Evolutionary conservation across 2,329 filamentous ascomycete species (phyloP).

Genomic region (Hysterium pulicare): DNA sequence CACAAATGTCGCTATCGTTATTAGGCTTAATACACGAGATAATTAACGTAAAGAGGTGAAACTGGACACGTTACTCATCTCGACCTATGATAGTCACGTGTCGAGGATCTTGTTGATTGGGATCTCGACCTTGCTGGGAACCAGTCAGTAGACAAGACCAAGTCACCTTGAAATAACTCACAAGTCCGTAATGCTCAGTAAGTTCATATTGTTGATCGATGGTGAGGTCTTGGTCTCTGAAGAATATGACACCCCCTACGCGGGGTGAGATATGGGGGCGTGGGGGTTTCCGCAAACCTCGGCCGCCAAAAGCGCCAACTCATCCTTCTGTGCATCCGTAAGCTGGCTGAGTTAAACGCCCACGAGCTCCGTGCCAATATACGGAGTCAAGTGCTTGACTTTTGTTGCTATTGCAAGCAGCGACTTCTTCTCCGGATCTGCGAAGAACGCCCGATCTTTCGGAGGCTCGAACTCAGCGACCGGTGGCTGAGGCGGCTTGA

Average conservation of each 20-base stretch:
- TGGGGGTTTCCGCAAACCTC: slow-evolving; percentile 34
- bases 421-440: neutral
- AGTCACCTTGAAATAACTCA: slow-evolving; percentile 1
- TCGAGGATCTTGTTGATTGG: slow-evolving; percentile 18
- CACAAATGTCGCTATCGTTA: slow-evolving; percentile 13
- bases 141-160: neutral
- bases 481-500: neutral
- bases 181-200: slow-evolving; percentile 14
- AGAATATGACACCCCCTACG: slow-evolving; percentile 18
- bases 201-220: slow-evolving; percentile 17
- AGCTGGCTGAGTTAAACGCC: slow-evolving; percentile 67
- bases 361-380: slow-evolving; percentile 51
- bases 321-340: slow-evolving; percentile 63
- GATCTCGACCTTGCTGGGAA: slow-evolving; percentile 17
- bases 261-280: neutral
- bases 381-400: neutral
- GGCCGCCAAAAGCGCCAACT: slow-evolving; percentile 68
- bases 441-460: neutral
- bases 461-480: neutral
- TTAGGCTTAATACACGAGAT: too few species aligned
- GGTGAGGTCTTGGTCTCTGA: slow-evolving; percentile 17
- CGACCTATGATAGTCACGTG: slow-evolving; percentile 21
- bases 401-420: neutral
- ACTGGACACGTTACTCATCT: slow-evolving; percentile 17
- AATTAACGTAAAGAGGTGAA: too few species aligned